Conservation (phyloP, 805 yeast genomes). For the Yarrowia sp. region DNA sequence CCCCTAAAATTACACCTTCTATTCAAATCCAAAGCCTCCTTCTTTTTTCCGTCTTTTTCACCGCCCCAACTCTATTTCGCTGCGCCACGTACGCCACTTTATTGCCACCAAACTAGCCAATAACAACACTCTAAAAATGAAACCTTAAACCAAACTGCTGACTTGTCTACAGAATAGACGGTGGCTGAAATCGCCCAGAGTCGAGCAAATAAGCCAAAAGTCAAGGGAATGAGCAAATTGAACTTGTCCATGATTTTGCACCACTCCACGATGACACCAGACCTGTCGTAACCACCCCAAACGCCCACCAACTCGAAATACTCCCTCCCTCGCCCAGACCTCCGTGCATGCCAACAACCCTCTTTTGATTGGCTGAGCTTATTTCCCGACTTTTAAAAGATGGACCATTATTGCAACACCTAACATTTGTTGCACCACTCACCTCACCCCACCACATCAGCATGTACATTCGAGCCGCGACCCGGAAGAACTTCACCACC, state of each 20-base stretch:
- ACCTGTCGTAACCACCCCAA: too few species aligned
- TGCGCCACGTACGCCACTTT: neutral
- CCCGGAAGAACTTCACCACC: slow-evolving; percentile 54
- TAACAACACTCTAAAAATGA: neutral
- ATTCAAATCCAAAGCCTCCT: too few species aligned
- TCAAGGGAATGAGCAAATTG: neutral
- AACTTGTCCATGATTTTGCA: neutral
- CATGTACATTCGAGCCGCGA: slow-evolving; percentile 58
- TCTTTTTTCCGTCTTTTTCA: too few species aligned
- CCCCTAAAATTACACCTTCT: too few species aligned
- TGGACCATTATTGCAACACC: neutral
- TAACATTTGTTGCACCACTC: neutral
- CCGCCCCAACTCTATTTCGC: neutral
- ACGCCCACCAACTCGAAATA: too few species aligned
- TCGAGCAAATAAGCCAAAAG: neutral
- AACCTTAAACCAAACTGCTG: neutral
- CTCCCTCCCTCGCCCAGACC: too few species aligned
- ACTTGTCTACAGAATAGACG: too few species aligned
- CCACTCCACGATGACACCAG: too few species aligned
- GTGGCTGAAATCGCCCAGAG: neutral
- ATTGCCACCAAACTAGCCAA: slow-evolving; percentile 8
- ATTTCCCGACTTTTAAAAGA: neutral
- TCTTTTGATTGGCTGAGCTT: slow-evolving; percentile 1
- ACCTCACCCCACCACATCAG: neutral
- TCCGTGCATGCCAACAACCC: neutral